Evolutionary conservation across 306 rosid species (phyloP), one percentile per base, ranked within the genome.

Genomic region (Oemleria cerasiformis): DNA sequence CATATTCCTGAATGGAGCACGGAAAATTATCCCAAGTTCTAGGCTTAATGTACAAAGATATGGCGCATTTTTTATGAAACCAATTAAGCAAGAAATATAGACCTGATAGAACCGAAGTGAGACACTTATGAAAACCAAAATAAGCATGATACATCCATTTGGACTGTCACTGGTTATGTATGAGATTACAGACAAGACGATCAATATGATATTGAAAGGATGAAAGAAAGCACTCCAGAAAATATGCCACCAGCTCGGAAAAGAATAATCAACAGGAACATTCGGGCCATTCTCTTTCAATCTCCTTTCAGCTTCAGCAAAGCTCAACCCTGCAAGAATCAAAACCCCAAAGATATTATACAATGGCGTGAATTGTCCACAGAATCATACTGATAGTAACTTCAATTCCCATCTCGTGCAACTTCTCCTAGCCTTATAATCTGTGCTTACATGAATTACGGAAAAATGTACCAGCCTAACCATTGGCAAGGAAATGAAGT

Each of bases 61-160:
- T 15, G 17, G 19, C 5, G 10, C 36, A 64, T 47, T 43, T 68
- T 25, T 20, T n/a, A 44, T 19, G 25, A 20, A 64, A 76, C 48
- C 53, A 38, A 66, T 13, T 58, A 14, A 57, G 54, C 50, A 51
- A 73, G 51, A 69, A 55, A 38, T 82, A 4, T 30, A 30, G 2
- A 91, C 97, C 96, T 86, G 96, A 63, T 58, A 91, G 77, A 91
- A 91, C 62, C 96, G 88, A 34, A 91, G 89, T 77, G 83, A 62
- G 74, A 91, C 97, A 76, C 96, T 91, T 38, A 85, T 77, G 21
- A 88, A 87, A 77, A 91, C 92, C 74, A 91, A 78, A 45, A 74
- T 77, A 70, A 91, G 84, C 97, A 91, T 91, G 79, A 91, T 85
- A 30, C 66, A 68, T 20, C 97, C 97, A 76, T 91, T 88, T 58